phyloP scores from a whole-genome alignment of 768 basidiomycete genomes.

The Scleroderma citrinum region DNA sequence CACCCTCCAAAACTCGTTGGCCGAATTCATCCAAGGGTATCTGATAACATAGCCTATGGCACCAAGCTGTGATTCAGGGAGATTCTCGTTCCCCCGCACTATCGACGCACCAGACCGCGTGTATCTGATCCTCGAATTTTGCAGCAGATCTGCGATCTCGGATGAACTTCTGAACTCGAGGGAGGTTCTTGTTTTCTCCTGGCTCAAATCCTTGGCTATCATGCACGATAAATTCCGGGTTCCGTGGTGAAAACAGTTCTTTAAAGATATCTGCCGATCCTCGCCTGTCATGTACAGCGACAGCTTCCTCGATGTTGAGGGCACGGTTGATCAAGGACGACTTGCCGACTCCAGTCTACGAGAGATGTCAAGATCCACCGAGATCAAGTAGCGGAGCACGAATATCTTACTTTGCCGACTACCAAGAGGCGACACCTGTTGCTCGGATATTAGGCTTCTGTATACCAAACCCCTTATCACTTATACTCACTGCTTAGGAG shows the following conservation, averaged over 20 bases:
- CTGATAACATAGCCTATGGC: neutral
- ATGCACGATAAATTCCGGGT: neutral
- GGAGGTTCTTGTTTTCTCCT: constrained; percentile 4
- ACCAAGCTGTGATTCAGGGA: neutral
- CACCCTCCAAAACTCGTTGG: neutral
- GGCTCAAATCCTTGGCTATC: constrained; percentile 7
- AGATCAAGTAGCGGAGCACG: too few species aligned
- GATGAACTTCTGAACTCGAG: constrained; percentile 9
- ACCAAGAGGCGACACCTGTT: neutral
- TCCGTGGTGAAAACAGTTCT: neutral
- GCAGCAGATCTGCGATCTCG: neutral
- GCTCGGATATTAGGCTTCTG: neutral
- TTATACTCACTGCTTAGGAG: too few species aligned
- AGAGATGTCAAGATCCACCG: neutral
- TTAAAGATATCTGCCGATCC: neutral
- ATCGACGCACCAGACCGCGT: neutral
- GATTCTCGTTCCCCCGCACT: neutral
- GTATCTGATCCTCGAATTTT: neutral
- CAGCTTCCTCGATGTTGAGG: neutral
- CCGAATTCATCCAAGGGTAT: neutral
- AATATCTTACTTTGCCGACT: neutral
- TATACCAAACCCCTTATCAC: too few species aligned
- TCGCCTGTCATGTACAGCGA: neutral
- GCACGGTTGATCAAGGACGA: neutral
- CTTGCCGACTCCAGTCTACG: neutral